Percentiles rank a stretch among this genome's conserved stretches.
Evolutionary conservation across 2,329 filamentous ascomycete genomes (phyloP).

Genomic region (Leptographium radiaticola): DNA sequence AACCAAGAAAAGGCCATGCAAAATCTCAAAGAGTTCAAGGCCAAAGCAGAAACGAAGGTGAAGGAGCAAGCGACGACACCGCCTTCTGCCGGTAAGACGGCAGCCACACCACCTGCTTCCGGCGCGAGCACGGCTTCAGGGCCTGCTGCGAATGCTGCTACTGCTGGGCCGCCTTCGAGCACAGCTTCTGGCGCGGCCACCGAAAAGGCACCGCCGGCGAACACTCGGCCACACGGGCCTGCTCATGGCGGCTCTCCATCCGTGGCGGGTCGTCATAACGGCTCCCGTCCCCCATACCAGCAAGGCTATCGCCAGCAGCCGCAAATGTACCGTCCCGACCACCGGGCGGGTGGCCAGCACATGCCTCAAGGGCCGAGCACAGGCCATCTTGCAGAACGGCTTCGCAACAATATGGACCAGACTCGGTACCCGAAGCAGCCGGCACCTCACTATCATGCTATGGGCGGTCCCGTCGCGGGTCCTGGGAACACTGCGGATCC

Average conservation of each 20-base stretch:
- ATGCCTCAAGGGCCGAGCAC: slow-evolving; percentile 26
- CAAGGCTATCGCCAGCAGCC: slow-evolving; percentile 33
- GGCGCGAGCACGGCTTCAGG: background rate
- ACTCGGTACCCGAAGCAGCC: slow-evolving; percentile 20
- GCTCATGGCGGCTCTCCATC: slow-evolving; percentile 12
- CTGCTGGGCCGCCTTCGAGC: background rate
- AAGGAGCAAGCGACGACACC: slow-evolving; percentile 30
- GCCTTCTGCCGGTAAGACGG: background rate
- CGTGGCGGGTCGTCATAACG: slow-evolving; percentile 29
- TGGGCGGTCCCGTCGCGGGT: slow-evolving; percentile 55
- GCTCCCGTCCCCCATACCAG: slow-evolving; percentile 34
- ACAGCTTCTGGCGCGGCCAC: slow-evolving; percentile 2
- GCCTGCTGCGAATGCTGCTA: background rate
- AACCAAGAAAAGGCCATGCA: slow-evolving; percentile 77
- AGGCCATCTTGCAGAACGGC: slow-evolving; percentile 34
- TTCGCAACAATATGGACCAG: slow-evolving; percentile 35
- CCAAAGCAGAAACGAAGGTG: slow-evolving; percentile 35
- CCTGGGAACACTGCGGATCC: slow-evolving; percentile 47
- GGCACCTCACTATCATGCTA: slow-evolving; percentile 29
- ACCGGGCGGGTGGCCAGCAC: slow-evolving; percentile 30
- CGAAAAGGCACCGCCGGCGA: background rate
- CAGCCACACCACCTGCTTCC: background rate
- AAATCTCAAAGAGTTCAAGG: slow-evolving; percentile 53
- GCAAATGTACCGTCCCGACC: slow-evolving; percentile 34
- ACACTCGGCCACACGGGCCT: slow-evolving; percentile 6